Conservation (phyloP, 257 asterid species). For the Salvia rosmarinus region DNA sequence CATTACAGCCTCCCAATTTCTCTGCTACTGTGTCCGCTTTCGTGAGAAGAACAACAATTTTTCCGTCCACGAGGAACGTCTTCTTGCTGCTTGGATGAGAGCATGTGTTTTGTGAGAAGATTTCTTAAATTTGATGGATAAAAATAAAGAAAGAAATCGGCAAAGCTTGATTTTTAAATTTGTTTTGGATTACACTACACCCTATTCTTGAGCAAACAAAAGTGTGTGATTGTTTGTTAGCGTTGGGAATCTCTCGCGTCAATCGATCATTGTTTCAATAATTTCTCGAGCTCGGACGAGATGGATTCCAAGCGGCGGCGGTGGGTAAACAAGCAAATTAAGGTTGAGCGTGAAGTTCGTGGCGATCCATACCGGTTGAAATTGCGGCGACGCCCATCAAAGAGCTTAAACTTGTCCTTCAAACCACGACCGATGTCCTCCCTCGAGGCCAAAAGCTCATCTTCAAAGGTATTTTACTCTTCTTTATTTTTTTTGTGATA, state of each 20-base stretch:
- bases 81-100: no score
- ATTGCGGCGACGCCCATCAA: conserved; percentile 56
- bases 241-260: not conserved
- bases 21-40: no score
- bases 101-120: no score
- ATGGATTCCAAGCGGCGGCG: conserved; percentile 39
- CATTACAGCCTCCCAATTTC: no score
- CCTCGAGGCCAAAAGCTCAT: conserved; percentile 96
- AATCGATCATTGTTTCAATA: not conserved
- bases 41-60: no score
- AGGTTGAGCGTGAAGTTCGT: conserved; percentile 61
- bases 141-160: no score
- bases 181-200: not conserved
- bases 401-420: conserved; percentile 70
- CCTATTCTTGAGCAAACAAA: not conserved
- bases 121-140: no score
- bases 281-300: conserved; percentile 10
- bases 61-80: no score
- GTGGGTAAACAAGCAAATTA: conserved; percentile 29
- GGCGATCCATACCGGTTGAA: conserved; percentile 66
- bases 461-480: conserved; percentile 55
- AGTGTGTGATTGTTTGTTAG: conserved; percentile 16
- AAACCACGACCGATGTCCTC: conserved; percentile 82
- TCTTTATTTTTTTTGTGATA: not conserved
- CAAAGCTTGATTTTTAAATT: not conserved